These are phyloP conservation scores for Phanerodontia chrysosporium DNA, from an alignment of 768 basidiomycete genomes.

Conservation along the genomic window DNA sequence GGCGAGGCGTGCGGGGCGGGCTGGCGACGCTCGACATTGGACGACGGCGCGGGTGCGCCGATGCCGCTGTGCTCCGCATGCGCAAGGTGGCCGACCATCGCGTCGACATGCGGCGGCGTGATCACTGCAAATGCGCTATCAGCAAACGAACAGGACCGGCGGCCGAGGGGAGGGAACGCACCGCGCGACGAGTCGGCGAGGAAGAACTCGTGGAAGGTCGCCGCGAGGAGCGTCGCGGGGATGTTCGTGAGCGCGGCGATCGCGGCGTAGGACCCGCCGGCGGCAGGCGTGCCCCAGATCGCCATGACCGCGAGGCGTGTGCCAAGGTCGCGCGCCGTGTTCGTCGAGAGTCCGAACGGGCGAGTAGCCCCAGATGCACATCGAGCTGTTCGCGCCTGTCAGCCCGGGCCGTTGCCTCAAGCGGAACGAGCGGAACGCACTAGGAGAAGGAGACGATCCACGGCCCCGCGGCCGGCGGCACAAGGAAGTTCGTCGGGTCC, in stretches of 20 bases:
- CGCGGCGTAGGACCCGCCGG: constrained; percentile 55
- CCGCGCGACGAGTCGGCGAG: constrained; percentile 57
- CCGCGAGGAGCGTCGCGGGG: constrained; percentile 54
- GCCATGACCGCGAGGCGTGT: constrained; percentile 55
- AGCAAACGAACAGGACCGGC: not conserved
- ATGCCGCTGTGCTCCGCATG: constrained; percentile 21
- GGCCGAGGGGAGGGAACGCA: constrained; percentile 22
- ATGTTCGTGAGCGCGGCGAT: constrained; percentile 64
- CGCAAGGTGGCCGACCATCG: constrained; percentile 18
- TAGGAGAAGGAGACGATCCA: constrained; percentile 56
- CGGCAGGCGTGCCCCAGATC: constrained; percentile 53
- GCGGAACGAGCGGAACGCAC: constrained; percentile 31
- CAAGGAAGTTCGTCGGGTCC: constrained; percentile 56
- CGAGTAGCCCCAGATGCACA: constrained; percentile 59
- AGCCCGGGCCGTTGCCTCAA: not conserved
- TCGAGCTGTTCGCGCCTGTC: constrained; percentile 32
- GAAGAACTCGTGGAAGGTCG: constrained; percentile 50
- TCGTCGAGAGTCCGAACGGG: constrained; percentile 52
- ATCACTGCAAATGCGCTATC: constrained; percentile 15
- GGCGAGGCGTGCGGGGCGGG: not conserved
- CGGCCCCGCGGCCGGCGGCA: constrained; percentile 50
- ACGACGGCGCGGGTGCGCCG: not conserved
- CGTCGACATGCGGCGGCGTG: constrained; percentile 17
- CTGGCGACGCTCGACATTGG: not conserved
- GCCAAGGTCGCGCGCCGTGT: constrained; percentile 66